phyloP scores from a whole-genome alignment of 1,284 basidiomycete species.

The Pholiota adiposa region DNA sequence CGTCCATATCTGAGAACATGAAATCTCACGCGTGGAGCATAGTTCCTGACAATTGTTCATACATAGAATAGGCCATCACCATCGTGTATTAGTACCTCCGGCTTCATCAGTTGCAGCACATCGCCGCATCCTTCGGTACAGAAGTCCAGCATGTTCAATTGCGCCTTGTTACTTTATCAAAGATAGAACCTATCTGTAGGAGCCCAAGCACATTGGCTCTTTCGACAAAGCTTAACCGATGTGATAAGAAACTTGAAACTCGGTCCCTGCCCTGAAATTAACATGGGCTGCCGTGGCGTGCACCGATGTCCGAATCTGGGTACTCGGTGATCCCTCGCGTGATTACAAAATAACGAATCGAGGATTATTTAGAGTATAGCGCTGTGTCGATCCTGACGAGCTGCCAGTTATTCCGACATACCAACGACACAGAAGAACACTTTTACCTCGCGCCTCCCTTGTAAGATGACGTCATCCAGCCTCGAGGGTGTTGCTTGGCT shows the following conservation, averaged over 20 bases:
- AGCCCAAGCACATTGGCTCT: background rate
- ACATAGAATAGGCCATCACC: background rate
- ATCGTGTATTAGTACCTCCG: background rate
- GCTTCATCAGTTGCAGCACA: background rate
- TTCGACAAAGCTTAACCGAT: background rate
- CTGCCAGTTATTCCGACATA: background rate
- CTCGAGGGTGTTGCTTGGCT: background rate
- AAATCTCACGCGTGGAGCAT: background rate
- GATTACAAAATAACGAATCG: background rate
- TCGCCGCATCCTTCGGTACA: slow-evolving; percentile 2
- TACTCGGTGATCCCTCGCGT: background rate
- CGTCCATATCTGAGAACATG: background rate
- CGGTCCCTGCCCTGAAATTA: background rate
- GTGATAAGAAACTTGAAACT: background rate
- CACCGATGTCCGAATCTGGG: slow-evolving; percentile 2
- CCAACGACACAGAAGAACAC: background rate
- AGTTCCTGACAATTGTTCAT: background rate
- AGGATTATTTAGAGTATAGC: background rate
- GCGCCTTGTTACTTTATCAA: background rate
- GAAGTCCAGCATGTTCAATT: background rate
- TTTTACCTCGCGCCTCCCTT: background rate
- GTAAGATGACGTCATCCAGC: background rate
- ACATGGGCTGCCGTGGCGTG: background rate
- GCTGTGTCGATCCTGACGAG: background rate
- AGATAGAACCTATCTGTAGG: background rate